Conservation (phyloP, 2,329 filamentous ascomycete genomes). For the Penicillium sp. region DNA sequence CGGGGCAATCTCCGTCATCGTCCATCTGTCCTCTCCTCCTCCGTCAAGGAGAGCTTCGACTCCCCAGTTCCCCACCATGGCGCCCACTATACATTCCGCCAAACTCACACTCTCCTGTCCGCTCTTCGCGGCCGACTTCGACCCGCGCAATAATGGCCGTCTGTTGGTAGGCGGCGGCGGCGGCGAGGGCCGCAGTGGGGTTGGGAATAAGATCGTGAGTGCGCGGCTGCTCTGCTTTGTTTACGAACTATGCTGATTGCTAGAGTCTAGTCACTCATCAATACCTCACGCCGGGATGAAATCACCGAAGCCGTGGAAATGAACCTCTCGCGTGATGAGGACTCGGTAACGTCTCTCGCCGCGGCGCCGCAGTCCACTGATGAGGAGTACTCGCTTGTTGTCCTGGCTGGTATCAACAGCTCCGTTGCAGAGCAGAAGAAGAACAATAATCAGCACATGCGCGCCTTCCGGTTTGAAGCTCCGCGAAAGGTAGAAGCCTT, state of each 20-base stretch:
- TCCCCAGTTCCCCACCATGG: conserved; percentile 27
- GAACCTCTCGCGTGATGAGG: conserved; percentile 75
- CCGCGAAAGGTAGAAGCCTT: conserved; percentile 34
- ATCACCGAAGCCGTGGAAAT: conserved; percentile 65
- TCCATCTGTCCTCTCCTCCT: conserved; percentile 22
- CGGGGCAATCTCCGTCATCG: conserved; percentile 22
- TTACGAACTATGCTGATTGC: neutral
- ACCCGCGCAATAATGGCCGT: conserved; percentile 69
- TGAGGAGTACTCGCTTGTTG: conserved; percentile 43
- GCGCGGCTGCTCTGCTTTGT: neutral
- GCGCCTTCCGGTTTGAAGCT: conserved; percentile 64
- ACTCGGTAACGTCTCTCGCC: conserved; percentile 79
- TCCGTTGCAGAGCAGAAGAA: conserved; percentile 65
- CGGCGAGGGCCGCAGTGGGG: conserved; percentile 72
- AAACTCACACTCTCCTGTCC: conserved; percentile 73
- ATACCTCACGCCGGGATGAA: conserved; percentile 61
- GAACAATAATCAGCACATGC: conserved; percentile 78
- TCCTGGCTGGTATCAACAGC: conserved; percentile 80
- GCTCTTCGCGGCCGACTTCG: conserved; percentile 82
- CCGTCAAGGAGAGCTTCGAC: neutral
- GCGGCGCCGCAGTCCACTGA: conserved; percentile 56
- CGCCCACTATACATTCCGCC: conserved; percentile 44
- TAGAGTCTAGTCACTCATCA: conserved; percentile 59
- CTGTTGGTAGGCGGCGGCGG: conserved; percentile 84
- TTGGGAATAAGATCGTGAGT: conserved; percentile 79